These are phyloP conservation scores for Botrytis fabae DNA, from an alignment of 2,329 filamentous ascomycete genomes.

Conservation along the genomic window DNA sequence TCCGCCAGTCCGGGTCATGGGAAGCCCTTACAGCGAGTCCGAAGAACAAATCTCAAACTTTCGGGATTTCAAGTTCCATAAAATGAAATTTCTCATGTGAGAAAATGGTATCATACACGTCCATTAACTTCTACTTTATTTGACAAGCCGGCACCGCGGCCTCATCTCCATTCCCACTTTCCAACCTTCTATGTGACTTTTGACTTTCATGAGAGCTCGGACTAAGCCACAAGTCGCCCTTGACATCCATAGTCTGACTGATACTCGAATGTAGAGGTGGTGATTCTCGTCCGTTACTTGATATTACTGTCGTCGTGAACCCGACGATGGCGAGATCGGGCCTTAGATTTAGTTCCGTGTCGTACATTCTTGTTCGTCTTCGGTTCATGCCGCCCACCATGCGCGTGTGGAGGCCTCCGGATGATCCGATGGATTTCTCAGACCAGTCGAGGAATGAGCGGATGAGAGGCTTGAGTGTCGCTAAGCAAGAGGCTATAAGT, in stretches of 20 bases:
- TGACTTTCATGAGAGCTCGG: not conserved
- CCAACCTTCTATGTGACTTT: not conserved
- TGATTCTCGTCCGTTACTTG: conserved; percentile 19
- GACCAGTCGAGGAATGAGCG: conserved; percentile 29
- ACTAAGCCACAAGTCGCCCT: not conserved
- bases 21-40: no score
- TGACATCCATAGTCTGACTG: not conserved
- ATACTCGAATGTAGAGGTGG: not conserved
- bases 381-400: not conserved
- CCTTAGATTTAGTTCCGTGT: not conserved
- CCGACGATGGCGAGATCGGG: conserved; percentile 21
- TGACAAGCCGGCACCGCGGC: conserved; percentile 1
- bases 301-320: conserved; percentile 19
- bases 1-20: no score
- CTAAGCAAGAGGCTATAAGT: conserved; percentile 32
- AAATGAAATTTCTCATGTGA: not conserved
- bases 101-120: not conserved
- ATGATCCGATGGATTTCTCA: conserved; percentile 5
- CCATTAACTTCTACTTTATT: not conserved
- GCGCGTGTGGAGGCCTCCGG: conserved; percentile 1
- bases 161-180: not conserved
- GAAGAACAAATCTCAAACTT: not conserved
- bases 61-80: not conserved
- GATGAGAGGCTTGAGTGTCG: conserved; percentile 36
- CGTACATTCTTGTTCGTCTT: not conserved